phyloP scores from a whole-genome alignment of 2,329 filamentous ascomycete species.

The Coniella lustricola region DNA sequence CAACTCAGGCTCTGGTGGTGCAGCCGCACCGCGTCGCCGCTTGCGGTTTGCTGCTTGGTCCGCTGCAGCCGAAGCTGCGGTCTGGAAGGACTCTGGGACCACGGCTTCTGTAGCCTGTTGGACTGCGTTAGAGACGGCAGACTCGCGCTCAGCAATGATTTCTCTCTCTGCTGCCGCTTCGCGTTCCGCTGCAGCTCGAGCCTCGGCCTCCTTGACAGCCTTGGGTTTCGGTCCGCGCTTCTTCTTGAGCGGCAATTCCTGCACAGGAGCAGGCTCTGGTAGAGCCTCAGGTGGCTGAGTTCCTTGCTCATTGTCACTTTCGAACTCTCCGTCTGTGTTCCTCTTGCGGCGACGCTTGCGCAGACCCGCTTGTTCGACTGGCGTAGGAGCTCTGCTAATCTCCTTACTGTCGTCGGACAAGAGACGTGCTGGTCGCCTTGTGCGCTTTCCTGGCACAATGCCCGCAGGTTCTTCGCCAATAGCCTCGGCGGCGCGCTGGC shows the following conservation, averaged over 20 bases:
- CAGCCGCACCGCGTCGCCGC: slow-evolving; percentile 8
- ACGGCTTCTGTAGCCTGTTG: background rate
- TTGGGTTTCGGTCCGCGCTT: slow-evolving; percentile 12
- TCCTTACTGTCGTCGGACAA: slow-evolving; percentile 46
- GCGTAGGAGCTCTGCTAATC: slow-evolving; percentile 45
- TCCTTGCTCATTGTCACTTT: slow-evolving; percentile 8
- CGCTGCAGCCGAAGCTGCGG: background rate
- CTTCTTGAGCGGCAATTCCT: slow-evolving; percentile 11
- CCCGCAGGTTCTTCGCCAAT: slow-evolving; percentile 30
- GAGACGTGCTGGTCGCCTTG: slow-evolving; percentile 42
- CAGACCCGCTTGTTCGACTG: slow-evolving; percentile 22
- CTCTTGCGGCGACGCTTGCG: slow-evolving; percentile 14
- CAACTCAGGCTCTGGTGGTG: background rate
- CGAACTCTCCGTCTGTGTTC: slow-evolving; percentile 9
- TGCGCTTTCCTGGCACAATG: slow-evolving; percentile 44
- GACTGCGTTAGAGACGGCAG: too few species aligned
- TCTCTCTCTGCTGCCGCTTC: slow-evolving; percentile 2
- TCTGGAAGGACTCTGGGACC: background rate
- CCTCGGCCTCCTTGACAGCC: slow-evolving; percentile 13
- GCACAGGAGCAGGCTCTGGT: slow-evolving; percentile 13
- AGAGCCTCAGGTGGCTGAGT: background rate
- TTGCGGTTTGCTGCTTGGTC: slow-evolving; percentile 9
- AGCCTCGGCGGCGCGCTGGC: slow-evolving; percentile 51
- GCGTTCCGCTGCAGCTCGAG: slow-evolving; percentile 11
- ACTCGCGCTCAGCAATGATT: background rate